phyloP scores from a whole-genome alignment of 2,329 filamentous ascomycete species.

The Colletotrichum tropicale region DNA sequence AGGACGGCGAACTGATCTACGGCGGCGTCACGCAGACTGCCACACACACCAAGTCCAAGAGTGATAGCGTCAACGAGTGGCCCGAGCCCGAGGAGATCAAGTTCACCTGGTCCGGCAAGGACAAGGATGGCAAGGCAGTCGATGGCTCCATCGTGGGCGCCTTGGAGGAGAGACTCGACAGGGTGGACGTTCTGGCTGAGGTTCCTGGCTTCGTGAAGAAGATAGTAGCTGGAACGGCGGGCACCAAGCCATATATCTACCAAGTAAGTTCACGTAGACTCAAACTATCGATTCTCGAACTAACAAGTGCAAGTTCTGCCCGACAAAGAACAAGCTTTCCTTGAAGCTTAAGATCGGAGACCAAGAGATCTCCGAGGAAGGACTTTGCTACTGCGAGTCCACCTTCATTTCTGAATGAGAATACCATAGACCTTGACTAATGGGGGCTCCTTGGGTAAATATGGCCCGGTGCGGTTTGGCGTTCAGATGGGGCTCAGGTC shows the following conservation, averaged over 20 bases:
- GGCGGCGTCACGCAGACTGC: conserved; percentile 70
- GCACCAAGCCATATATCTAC: conserved; percentile 97
- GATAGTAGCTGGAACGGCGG: conserved; percentile 85
- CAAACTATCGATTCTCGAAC: background rate
- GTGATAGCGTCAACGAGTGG: conserved; percentile 84
- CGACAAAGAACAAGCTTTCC: conserved; percentile 64
- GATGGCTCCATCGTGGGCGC: conserved; percentile 72
- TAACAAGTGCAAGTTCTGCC: conserved; percentile 65
- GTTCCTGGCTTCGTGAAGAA: conserved; percentile 95
- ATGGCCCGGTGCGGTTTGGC: conserved; percentile 14
- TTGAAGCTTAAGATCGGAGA: conserved; percentile 88
- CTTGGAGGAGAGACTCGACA: conserved; percentile 75
- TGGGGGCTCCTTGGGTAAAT: conserved; percentile 8
- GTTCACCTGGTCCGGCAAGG: conserved; percentile 80
- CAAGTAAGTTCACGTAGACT: conserved; percentile 63
- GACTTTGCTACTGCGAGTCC: conserved; percentile 82
- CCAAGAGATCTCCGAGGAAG: conserved; percentile 78
- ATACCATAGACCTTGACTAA: conserved; percentile 25
- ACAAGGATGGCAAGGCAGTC: conserved; percentile 76
- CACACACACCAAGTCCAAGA: conserved; percentile 71
- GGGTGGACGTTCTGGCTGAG: conserved; percentile 95
- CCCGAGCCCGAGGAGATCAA: conserved; percentile 79
- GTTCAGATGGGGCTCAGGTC: conserved; percentile 13
- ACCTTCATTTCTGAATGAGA: conserved; percentile 85
- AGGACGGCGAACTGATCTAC: conserved; percentile 79